Percentiles rank a stretch among this genome's conserved stretches.
Conservation (phyloP, 164 flowering plant genomes). For the Aristolochia contorta region DNA sequence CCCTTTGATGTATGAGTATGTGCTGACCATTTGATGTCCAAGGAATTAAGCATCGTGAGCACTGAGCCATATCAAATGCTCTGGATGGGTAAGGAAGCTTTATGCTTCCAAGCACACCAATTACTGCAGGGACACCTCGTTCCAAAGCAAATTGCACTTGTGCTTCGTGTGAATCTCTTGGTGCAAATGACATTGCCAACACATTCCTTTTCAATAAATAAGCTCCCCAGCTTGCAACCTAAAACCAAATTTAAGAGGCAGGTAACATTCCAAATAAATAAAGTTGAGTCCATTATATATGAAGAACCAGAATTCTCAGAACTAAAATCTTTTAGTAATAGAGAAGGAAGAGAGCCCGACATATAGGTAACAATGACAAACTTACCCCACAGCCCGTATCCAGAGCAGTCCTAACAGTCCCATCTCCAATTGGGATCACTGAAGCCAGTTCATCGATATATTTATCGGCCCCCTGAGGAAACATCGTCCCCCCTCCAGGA, state of each 20-base stretch:
- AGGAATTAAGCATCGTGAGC: slow-evolving; percentile 85
- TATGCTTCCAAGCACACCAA: slow-evolving; percentile 83
- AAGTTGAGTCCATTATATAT: not conserved
- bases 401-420: slow-evolving; percentile 80
- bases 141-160: slow-evolving; percentile 94
- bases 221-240: slow-evolving; percentile 99
- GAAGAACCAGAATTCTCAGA: not conserved
- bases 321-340: not conserved
- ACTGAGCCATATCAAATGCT: slow-evolving; percentile 97
- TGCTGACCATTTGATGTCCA: slow-evolving; percentile 73
- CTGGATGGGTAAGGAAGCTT: slow-evolving; percentile 80
- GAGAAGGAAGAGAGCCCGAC: not conserved
- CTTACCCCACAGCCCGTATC: slow-evolving; percentile 99
- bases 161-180: slow-evolving; percentile 88
- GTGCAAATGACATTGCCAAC: slow-evolving; percentile 89
- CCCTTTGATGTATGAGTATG: not conserved
- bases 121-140: slow-evolving; percentile 89
- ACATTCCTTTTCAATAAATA: slow-evolving; percentile 82
- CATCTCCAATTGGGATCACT: slow-evolving; percentile 77
- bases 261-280: slow-evolving; percentile 8
- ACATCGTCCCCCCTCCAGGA: slow-evolving; percentile 99
- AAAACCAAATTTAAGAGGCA: slow-evolving; percentile 6
- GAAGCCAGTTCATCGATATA: slow-evolving; percentile 89
- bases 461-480: slow-evolving; percentile 96
- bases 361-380: slow-evolving; percentile 1